phyloP scores from a whole-genome alignment of 202 grass and related monocot genomes.

The Panicum hallii region DNA sequence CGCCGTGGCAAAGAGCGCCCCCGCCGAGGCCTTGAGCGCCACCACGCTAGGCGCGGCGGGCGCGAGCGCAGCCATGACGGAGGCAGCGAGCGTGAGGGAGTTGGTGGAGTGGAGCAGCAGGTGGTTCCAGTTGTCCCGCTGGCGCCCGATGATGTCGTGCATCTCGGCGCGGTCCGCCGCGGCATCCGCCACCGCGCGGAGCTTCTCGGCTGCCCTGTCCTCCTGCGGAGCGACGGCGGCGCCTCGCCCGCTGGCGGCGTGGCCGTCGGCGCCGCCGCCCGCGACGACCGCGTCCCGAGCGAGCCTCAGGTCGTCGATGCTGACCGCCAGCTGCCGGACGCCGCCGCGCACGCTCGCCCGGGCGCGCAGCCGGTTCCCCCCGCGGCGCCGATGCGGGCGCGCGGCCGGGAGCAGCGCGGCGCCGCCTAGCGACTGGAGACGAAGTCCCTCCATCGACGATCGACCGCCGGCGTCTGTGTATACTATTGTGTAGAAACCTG shows the following conservation, averaged over 20 bases:
- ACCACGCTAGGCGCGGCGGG: background rate
- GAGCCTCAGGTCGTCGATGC: slow-evolving; percentile 39
- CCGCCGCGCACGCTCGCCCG: slow-evolving; percentile 22
- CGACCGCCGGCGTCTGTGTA: background rate
- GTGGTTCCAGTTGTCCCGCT: slow-evolving; percentile 83
- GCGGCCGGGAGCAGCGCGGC: background rate
- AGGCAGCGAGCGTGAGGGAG: slow-evolving; percentile 56
- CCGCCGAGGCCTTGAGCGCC: slow-evolving; percentile 56
- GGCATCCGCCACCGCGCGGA: slow-evolving; percentile 54
- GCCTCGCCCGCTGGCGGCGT: background rate
- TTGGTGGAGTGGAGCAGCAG: slow-evolving; percentile 76
- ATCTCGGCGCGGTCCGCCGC: slow-evolving; percentile 62
- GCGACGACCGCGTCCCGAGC: background rate
- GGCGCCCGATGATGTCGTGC: slow-evolving; percentile 74
- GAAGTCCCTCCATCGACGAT: background rate
- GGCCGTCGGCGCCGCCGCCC: background rate
- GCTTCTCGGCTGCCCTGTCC: slow-evolving; percentile 7
- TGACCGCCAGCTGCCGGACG: slow-evolving; percentile 12
- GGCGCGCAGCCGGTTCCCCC: background rate
- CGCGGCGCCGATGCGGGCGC: background rate
- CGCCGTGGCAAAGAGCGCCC: slow-evolving; percentile 45
- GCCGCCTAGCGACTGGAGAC: background rate
- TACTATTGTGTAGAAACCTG: no score
- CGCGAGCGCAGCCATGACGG: slow-evolving; percentile 57
- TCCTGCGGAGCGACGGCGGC: background rate